Conservation (phyloP, 148 eudicot genomes). For the Chenopodium formosanum region DNA sequence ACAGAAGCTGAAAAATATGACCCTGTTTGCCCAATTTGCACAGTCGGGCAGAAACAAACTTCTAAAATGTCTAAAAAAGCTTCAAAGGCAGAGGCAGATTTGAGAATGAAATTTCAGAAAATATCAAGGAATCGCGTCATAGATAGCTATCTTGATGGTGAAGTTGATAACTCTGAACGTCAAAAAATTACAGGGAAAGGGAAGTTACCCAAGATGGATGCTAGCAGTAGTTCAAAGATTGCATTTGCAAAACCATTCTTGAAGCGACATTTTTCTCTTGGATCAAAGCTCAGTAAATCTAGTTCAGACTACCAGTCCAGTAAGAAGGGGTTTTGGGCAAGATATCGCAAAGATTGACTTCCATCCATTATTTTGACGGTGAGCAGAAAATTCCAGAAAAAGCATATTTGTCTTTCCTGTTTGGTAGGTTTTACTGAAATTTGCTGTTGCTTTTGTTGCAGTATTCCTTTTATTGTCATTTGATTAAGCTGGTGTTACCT, state of each 20-base stretch:
- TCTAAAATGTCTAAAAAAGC: slow-evolving; percentile 40
- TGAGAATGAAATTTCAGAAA: slow-evolving; percentile 39
- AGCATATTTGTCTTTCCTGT: slow-evolving; percentile 2
- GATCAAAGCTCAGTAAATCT: slow-evolving; percentile 34
- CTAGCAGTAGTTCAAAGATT: slow-evolving; percentile 37
- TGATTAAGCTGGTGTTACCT: background rate
- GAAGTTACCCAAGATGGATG: slow-evolving; percentile 31
- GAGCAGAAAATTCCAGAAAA: background rate
- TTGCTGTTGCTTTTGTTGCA: slow-evolving; percentile 5
- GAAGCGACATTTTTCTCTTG: slow-evolving; percentile 40
- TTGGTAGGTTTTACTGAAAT: background rate
- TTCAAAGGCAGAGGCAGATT: slow-evolving; percentile 42
- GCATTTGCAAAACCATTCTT: slow-evolving; percentile 42
- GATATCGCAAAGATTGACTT: slow-evolving; percentile 35
- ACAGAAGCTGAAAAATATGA: slow-evolving; percentile 40
- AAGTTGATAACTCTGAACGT: slow-evolving; percentile 23
- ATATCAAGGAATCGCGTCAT: slow-evolving; percentile 41
- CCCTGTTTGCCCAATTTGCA: slow-evolving; percentile 46
- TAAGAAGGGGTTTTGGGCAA: slow-evolving; percentile 50
- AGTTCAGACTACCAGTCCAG: slow-evolving; percentile 32
- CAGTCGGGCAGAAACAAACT: slow-evolving; percentile 38
- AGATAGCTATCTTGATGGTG: slow-evolving; percentile 43
- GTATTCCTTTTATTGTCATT: background rate
- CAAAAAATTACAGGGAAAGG: slow-evolving; percentile 31
- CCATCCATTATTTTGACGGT: slow-evolving; percentile 2